phyloP scores from a whole-genome alignment of 495 filamentous ascomycete genomes.

The Penicillium waksmanii region DNA sequence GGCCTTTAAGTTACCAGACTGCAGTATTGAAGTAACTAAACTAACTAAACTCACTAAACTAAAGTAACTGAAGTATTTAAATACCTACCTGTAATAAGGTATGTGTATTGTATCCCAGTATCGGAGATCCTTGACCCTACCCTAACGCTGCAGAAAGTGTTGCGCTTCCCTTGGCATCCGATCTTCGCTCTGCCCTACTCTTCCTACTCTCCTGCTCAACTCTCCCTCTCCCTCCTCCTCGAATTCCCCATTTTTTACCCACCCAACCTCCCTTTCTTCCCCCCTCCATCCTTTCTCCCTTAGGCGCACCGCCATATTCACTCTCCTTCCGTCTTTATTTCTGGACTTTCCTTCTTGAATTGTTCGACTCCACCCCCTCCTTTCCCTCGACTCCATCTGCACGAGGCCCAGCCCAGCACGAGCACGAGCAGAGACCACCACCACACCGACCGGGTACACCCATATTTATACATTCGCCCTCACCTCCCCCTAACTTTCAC shows the following conservation, averaged over 20 bases:
- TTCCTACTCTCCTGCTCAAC: background rate
- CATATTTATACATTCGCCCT: constrained; percentile 29
- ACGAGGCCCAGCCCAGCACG: background rate
- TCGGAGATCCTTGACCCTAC: background rate
- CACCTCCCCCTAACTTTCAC: constrained; percentile 14
- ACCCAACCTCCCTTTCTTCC: constrained; percentile 28
- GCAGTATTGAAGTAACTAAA: no score
- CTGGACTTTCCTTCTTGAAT: constrained; percentile 24
- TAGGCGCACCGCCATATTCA: constrained; percentile 10
- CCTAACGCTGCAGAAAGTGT: background rate
- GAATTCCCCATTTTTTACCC: constrained; percentile 13
- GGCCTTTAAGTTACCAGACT: background rate
- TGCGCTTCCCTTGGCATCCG: constrained; percentile 22
- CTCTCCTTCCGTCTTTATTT: constrained; percentile 19
- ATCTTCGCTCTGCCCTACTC: constrained; percentile 25
- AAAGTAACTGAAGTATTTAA: no score
- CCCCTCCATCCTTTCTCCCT: constrained; percentile 15
- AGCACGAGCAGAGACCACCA: background rate
- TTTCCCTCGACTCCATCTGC: constrained; percentile 3
- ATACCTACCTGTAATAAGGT: background rate
- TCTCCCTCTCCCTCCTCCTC: no score
- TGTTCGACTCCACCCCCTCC: constrained; percentile 2
- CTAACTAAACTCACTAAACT: no score
- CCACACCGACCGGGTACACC: constrained; percentile 8
- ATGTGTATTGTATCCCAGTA: background rate